These are phyloP conservation scores for Fusarium oligoseptatum DNA, from an alignment of 2,329 filamentous ascomycete genomes.

Conservation along the genomic window DNA sequence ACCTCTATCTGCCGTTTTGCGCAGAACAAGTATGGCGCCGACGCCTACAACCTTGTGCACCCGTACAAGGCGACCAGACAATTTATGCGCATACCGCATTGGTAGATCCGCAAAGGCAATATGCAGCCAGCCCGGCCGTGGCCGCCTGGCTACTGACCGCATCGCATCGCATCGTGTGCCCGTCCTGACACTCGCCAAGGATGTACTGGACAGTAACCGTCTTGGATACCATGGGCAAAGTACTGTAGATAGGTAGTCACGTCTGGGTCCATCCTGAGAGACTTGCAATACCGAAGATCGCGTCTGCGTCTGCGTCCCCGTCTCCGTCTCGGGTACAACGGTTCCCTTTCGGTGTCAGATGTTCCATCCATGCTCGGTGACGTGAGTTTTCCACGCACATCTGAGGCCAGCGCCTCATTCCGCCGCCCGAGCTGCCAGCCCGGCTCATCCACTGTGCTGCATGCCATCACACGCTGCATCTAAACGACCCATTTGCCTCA, in stretches of 20 bases:
- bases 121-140: slow-evolving; percentile 10
- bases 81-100: slow-evolving; percentile 3
- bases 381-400: slow-evolving; percentile 1
- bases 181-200: neutral
- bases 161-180: slow-evolving; percentile 4
- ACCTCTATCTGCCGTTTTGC: slow-evolving; percentile 29
- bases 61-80: slow-evolving; percentile 30
- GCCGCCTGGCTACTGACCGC: neutral
- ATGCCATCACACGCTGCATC: slow-evolving; percentile 22
- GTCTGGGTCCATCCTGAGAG: neutral
- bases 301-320: neutral
- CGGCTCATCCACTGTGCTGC: slow-evolving; percentile 15
- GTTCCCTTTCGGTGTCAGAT: neutral
- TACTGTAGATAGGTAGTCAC: neutral
- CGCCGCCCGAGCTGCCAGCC: neutral
- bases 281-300: slow-evolving; percentile 3
- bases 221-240: neutral
- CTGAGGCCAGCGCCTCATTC: slow-evolving; percentile 14
- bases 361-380: slow-evolving; percentile 1
- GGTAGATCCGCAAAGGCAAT: slow-evolving; percentile 5
- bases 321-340: neutral
- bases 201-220: neutral
- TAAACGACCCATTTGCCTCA: slow-evolving; percentile 23
- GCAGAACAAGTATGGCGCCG: slow-evolving; percentile 37
- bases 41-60: slow-evolving; percentile 20